These are phyloP conservation scores for Nicotiana noctiflora DNA, from an alignment of 257 asterid genomes.

Conservation along the genomic window DNA sequence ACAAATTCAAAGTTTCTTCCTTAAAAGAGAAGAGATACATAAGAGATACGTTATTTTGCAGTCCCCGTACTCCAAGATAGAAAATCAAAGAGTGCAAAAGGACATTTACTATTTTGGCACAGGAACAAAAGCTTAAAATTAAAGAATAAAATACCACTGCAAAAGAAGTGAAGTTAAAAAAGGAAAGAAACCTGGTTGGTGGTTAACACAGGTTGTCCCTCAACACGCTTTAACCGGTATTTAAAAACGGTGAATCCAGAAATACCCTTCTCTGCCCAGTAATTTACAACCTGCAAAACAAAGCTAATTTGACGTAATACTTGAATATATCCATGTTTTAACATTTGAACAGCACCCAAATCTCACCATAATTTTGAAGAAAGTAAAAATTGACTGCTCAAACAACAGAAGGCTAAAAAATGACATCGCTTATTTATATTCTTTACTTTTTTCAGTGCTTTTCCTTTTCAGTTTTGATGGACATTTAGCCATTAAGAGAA, in stretches of 20 bases:
- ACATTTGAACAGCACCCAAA: not conserved
- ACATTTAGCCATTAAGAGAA: not conserved
- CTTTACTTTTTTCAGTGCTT: not conserved
- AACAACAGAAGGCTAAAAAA: not conserved
- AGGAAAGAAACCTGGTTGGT: conserved; percentile 53
- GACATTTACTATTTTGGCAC: not conserved
- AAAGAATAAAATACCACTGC: not conserved
- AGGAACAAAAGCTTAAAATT: not conserved
- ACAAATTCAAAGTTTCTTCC: not conserved
- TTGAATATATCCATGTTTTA: not conserved
- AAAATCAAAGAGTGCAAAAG: not conserved
- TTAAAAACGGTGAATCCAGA: conserved; percentile 83
- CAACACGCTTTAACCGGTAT: conserved; percentile 57
- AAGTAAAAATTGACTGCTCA: not conserved
- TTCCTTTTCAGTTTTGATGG: not conserved
- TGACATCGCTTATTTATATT: not conserved
- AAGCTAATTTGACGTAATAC: not conserved
- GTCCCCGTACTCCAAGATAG: not conserved
- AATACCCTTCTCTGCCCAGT: conserved; percentile 87
- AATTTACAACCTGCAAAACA: conserved; percentile 48
- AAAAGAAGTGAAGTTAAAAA: not conserved
- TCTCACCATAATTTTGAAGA: not conserved
- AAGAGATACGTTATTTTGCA: not conserved
- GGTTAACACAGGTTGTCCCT: conserved; percentile 75
- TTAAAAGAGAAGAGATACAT: not conserved